Evolutionary conservation across 2,329 filamentous ascomycete species (phyloP), one percentile per base, ranked within the genome.

Genomic region (Talaromyces rugulosus): DNA sequence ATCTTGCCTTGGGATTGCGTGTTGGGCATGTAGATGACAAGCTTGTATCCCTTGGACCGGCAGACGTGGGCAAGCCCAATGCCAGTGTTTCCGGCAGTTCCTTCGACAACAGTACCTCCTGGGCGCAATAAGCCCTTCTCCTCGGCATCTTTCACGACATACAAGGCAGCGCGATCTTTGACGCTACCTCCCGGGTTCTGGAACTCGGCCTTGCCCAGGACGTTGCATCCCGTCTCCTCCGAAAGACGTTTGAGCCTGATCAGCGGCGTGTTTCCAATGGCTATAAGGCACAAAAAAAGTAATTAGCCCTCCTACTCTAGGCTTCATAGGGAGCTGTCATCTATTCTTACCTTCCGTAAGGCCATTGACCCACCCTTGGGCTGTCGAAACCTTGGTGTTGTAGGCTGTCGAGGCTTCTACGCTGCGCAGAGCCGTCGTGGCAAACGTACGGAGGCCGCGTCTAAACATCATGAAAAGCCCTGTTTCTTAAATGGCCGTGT

Each of bases 21-120:
- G 82, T 99, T 90, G 70, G 95, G 95, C 95, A 99, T 98, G 86
- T 98, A 99, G 75, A 99, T 99, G 73, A 98, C 93, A 57, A 96
- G 87, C 75, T 89, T 89, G 84, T 99, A 98, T 47, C 94, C 95
- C 70, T 89, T 89, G 42, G 89, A 91, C 64, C 94, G 87, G 80
- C 95, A 98, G 61, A 99, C 95, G 79, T 98, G 95, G 23, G 95
- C 95, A 51, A 99, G 89, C 1, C 95, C 95, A 76, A 99, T 99
- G 67, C 95, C 95, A 33, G 95, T 99, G 82, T 98, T 99, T 59
- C 95, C 95, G 0, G 95, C 95, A 5, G 95, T 99, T 65, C 95
- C 95, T 80, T 99, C 95, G 62, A 99, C 90, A 12, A 99, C 93
- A 23, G 95, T 98, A 64, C 95, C 95, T 59, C 94, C 94, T 0